Base-by-base conservation (phyloP, 2,329 filamentous ascomycete genomes). In the Mollisia scopiformis region DNA sequence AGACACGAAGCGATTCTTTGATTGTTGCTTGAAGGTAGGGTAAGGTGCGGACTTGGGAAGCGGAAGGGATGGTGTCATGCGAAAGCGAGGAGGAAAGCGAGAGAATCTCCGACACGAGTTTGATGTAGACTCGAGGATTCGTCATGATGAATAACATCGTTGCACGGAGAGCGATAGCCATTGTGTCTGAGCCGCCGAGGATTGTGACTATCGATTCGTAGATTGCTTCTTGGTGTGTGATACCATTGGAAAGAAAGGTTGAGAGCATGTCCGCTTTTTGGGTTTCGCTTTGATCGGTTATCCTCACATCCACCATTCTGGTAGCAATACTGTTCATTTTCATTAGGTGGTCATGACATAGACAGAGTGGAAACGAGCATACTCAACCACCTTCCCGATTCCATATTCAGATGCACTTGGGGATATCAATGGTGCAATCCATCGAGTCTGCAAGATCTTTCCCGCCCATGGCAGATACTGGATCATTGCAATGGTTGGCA, bases 121-220 rank as follows among this genome's bases (percentile, higher is more conserved):
- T 79, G 3, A 65, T 60, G 59, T 80, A 77, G 0, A 83, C 77
- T 1, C 74, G 74, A 0, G 80, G 80, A 25, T 78, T 80, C n/a
- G 78, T 82, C 25, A 81, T 78, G 58, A 86, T 69, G 67, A 82
- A 78, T 28, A 86, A 76, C 57, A 87, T 63, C 1, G 79, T 83
- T 41, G 79, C 75, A 2, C 84, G 79, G 11, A 87, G 78, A 1
- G 79, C 79, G 0, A 81, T 83, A 0, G 84, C 82, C 0, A 83
- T 84, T 1, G 82, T 85, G 61, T 87, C 84, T 0, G 82, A 83
- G 37, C 53, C 37, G 25, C 31, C 53, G 21, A 56, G 27, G 28
- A 37, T 56, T 25, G 46, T 30, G 23, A 49, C 13, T 25, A 49
- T 49, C 10, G 25, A 28, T 30, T 49, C 46, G 8, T 14, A 49